phyloP scores from a whole-genome alignment of 352 stramenopile genomes.

The Pythium pectinolyticum region DNA sequence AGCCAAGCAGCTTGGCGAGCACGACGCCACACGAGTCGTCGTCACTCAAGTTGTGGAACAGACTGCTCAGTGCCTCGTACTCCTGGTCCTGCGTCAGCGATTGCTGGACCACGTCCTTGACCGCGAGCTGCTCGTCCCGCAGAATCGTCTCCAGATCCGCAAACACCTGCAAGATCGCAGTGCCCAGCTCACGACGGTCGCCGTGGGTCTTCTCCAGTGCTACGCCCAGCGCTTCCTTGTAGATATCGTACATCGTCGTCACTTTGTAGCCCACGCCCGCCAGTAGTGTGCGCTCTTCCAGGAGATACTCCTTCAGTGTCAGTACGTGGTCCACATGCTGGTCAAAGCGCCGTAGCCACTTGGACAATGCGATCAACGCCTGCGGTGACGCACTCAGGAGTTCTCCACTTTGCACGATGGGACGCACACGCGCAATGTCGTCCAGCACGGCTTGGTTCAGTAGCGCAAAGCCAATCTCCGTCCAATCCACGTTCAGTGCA shows the following conservation, averaged over 20 bases:
- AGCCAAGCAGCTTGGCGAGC: conserved; percentile 62
- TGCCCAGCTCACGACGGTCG: conserved; percentile 44
- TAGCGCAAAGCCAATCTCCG: conserved; percentile 47
- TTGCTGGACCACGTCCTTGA: conserved; percentile 53
- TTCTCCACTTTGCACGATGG: conserved; percentile 48
- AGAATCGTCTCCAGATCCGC: conserved; percentile 56
- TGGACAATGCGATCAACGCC: conserved; percentile 51
- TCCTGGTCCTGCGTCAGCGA: conserved; percentile 52
- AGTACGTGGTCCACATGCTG: conserved; percentile 57
- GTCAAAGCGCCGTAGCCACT: conserved; percentile 66
- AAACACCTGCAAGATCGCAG: conserved; percentile 47
- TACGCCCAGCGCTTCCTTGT: conserved; percentile 46
- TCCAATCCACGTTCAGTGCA: conserved; percentile 45
- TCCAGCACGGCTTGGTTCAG: conserved; percentile 63
- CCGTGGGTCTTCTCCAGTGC: conserved; percentile 56
- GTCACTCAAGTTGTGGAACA: conserved; percentile 65
- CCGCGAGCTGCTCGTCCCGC: conserved; percentile 46
- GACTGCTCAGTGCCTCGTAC: conserved; percentile 57
- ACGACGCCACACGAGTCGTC: conserved; percentile 51
- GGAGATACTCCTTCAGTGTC: conserved; percentile 65
- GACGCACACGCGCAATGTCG: conserved; percentile 53
- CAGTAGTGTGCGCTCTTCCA: conserved; percentile 61
- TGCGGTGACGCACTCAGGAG: conserved; percentile 51
- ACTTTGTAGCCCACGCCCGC: conserved; percentile 60
- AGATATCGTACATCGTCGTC: conserved; percentile 59